Evolutionary conservation across 768 basidiomycete species (phyloP).

Genomic region (Brasilioporus rufonigricans): DNA sequence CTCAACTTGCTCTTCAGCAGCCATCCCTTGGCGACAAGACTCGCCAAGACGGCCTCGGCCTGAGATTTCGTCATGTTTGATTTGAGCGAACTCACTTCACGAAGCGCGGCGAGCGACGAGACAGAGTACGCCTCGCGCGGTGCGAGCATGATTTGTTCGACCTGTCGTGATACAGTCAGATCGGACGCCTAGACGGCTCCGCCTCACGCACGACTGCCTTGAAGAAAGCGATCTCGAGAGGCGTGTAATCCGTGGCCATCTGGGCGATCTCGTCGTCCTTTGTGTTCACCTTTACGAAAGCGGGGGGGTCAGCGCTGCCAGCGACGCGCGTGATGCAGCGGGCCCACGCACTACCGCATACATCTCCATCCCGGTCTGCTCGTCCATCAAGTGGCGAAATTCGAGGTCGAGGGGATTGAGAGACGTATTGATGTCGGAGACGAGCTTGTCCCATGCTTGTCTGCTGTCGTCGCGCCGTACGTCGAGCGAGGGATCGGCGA

Average conservation of each 20-base stretch:
- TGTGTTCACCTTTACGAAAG: slow-evolving; percentile 60
- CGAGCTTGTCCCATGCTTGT: slow-evolving; percentile 58
- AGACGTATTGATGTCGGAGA: slow-evolving; percentile 55
- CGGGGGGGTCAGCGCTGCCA: neutral
- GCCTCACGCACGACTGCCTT: slow-evolving; percentile 64
- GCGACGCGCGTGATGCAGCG: neutral
- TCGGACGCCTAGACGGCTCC: neutral
- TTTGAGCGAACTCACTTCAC: slow-evolving; percentile 62
- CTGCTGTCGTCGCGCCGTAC: slow-evolving; percentile 41
- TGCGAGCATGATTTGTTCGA: slow-evolving; percentile 86
- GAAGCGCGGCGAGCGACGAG: slow-evolving; percentile 72
- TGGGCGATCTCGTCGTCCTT: slow-evolving; percentile 82
- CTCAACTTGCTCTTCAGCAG: slow-evolving; percentile 69
- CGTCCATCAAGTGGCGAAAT: slow-evolving; percentile 61
- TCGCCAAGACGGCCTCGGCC: slow-evolving; percentile 67
- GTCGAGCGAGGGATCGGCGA: slow-evolving; percentile 49
- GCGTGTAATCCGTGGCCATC: slow-evolving; percentile 78
- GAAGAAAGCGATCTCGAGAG: slow-evolving; percentile 81
- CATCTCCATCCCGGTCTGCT: slow-evolving; percentile 59
- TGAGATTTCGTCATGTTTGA: slow-evolving; percentile 70
- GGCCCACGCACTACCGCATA: slow-evolving; percentile 60
- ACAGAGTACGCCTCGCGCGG: slow-evolving; percentile 72
- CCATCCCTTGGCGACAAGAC: slow-evolving; percentile 86
- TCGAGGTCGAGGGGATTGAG: slow-evolving; percentile 74
- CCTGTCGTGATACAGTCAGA: slow-evolving; percentile 39